phyloP scores from a whole-genome alignment of 1,139 yeast genomes.

The Hyphopichia fennica region DNA sequence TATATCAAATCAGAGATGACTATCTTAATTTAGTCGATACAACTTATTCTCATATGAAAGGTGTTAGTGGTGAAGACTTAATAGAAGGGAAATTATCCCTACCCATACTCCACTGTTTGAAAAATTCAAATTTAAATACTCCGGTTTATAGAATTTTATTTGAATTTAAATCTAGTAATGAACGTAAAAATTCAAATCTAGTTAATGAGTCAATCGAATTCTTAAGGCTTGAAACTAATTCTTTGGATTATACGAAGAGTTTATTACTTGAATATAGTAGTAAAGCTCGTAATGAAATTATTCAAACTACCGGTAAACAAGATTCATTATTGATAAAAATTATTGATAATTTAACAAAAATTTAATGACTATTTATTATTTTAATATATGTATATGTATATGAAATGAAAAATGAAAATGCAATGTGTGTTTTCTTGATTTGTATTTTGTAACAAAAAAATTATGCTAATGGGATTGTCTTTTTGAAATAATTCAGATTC shows the following conservation, averaged over 20 bases:
- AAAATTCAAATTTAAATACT: slow-evolving; percentile 14
- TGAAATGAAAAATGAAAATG: background rate
- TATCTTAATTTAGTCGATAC: slow-evolving; percentile 61
- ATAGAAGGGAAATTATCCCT: slow-evolving; percentile 87
- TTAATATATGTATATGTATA: background rate
- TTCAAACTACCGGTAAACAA: slow-evolving; percentile 1
- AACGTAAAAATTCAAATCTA: slow-evolving; percentile 16
- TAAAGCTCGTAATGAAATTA: slow-evolving; percentile 11
- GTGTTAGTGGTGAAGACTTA: slow-evolving; percentile 76
- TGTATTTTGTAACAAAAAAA: background rate
- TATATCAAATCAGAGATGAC: slow-evolving; percentile 85
- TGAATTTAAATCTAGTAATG: slow-evolving; percentile 13
- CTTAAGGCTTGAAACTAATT: slow-evolving; percentile 19
- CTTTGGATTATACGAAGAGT: slow-evolving; percentile 22
- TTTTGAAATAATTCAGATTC: background rate
- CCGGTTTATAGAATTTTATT: slow-evolving; percentile 28
- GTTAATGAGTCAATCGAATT: slow-evolving; percentile 21
- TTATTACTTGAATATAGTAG: slow-evolving; percentile 18
- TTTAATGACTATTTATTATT: slow-evolving; percentile 4
- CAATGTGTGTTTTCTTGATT: background rate
- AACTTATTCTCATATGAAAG: slow-evolving; percentile 63
- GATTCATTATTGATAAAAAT: slow-evolving; percentile 9
- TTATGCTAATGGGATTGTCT: slow-evolving; percentile 8
- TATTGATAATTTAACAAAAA: slow-evolving; percentile 11
- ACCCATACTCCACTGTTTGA: slow-evolving; percentile 67